Evolutionary conservation across 495 filamentous ascomycete species (phyloP), one percentile per base, ranked within the genome.

Genomic region (Xylaria grammica): DNA sequence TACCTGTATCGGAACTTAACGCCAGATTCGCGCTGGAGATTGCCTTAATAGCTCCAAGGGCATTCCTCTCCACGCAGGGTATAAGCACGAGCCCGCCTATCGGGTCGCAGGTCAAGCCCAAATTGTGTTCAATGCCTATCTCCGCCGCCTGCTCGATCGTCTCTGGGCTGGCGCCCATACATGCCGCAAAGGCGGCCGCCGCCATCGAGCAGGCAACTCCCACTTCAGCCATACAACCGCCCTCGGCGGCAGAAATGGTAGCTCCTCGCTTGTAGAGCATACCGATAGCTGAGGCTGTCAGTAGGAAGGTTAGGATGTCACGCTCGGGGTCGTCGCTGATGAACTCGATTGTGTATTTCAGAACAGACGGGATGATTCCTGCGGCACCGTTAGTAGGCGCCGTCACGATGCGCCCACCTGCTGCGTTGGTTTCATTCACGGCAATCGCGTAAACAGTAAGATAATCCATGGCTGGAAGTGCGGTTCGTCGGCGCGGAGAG

Each of bases 191-290:
- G 0, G 74, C 74, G 19, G 70, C 74, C 1, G 74, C 74, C 1
- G 74, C 74, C 74, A 76, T 76, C 9, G 74, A 76, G 40, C 74
- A 76, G n/a, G 74, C 74, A n/a, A 76, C 74, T 29, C 74, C 74
- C 2, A 76, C 74, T 42, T 76, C 74, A n/a, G 74, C 74, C 74
- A 76, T 76, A 57, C 74, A 76, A 1, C 74, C 74, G 11, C 74
- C 74, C 9, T 76, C 74, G 7, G 74, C 74, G 7, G 74, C 74
- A 6, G 70, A 73, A 56, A 76, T 76, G 27, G 72, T 76, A 0
- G 74, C 74, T 4, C 74, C 74, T 29, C 74, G 74, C 63, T 76
- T 76, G 61, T 76, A 76, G 10, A 76, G 66, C 74, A 76, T 76
- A 22, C 74, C 74, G 26, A 76, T 76, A 8, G 74, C 74, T 4